Evolutionary conservation across 2,329 filamentous ascomycete species (phyloP).

Genomic region (Aspergillus sp.): DNA sequence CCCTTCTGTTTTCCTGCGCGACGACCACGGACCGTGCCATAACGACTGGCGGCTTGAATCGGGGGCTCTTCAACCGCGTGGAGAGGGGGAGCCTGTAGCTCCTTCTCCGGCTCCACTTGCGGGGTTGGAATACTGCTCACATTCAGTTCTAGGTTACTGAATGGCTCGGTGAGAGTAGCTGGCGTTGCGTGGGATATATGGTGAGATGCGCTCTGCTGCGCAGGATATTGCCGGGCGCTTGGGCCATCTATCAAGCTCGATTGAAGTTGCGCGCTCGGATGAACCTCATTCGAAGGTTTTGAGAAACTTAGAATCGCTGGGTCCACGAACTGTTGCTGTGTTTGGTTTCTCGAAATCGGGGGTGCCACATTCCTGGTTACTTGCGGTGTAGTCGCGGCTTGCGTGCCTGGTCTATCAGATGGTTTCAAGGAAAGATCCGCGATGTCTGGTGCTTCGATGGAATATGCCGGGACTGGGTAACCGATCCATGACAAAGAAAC

Average conservation of each 20-base stretch:
- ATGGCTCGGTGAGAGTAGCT: conserved; percentile 45
- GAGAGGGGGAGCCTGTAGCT: conserved; percentile 19
- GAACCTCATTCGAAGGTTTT: conserved; percentile 24
- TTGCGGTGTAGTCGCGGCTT: conserved; percentile 19
- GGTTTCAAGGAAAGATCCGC: conserved; percentile 50
- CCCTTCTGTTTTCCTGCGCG: conserved; percentile 47
- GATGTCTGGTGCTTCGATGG: conserved; percentile 59
- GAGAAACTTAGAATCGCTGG: conserved; percentile 76
- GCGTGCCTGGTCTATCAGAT: conserved; percentile 15
- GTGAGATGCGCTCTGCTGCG: conserved; percentile 18
- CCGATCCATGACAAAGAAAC: conserved; percentile 51
- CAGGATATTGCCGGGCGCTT: conserved; percentile 10
- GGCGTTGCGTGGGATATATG: conserved; percentile 27
- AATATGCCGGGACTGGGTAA: conserved; percentile 53
- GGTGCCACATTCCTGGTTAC: conserved; percentile 14
- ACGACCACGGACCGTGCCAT: conserved; percentile 43
- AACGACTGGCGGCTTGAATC: conserved; percentile 25
- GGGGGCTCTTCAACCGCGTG: conserved; percentile 18
- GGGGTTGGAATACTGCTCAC: conserved; percentile 22
- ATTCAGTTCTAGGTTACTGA: conserved; percentile 42
- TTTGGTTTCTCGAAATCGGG: conserved; percentile 28
- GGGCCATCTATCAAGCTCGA: conserved; percentile 30
- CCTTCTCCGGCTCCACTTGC: conserved; percentile 14
- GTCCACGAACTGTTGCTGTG: conserved; percentile 64
- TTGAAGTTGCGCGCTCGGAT: conserved; percentile 15